phyloP scores from a whole-genome alignment of 2,329 filamentous ascomycete species.

The Trichoderma koningii region DNA sequence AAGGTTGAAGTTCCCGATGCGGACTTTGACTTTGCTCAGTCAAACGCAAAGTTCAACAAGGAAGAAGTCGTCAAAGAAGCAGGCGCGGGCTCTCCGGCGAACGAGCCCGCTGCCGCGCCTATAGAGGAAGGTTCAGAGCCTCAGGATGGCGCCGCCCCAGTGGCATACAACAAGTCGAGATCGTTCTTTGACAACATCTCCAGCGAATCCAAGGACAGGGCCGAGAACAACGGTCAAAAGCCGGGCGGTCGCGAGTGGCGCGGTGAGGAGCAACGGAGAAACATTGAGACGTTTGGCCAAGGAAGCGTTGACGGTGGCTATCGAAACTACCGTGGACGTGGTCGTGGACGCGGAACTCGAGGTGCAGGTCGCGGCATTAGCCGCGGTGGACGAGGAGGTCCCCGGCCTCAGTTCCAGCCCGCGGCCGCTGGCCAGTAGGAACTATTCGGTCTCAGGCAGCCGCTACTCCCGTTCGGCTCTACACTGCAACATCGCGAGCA shows the following conservation, averaged over 20 bases:
- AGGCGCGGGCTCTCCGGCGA: slow-evolving; percentile 71
- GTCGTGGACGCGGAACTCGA: slow-evolving; percentile 60
- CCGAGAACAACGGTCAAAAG: slow-evolving; percentile 67
- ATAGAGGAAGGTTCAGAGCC: slow-evolving; percentile 45
- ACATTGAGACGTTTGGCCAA: slow-evolving; percentile 97
- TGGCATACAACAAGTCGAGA: slow-evolving; percentile 75
- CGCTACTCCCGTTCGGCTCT: background rate
- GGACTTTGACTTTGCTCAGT: slow-evolving; percentile 84
- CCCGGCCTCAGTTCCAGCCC: slow-evolving; percentile 39
- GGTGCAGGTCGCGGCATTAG: slow-evolving; percentile 46
- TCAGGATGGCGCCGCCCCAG: slow-evolving; percentile 47
- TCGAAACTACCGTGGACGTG: slow-evolving; percentile 76
- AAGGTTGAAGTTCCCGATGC: slow-evolving; percentile 87
- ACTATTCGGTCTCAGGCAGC: background rate
- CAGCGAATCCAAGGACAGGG: slow-evolving; percentile 86
- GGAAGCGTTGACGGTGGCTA: slow-evolving; percentile 85
- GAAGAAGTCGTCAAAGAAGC: slow-evolving; percentile 77
- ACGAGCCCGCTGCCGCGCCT: slow-evolving; percentile 51
- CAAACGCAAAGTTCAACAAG: slow-evolving; percentile 53
- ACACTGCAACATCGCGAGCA: background rate
- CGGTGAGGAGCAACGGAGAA: slow-evolving; percentile 89
- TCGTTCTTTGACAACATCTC: slow-evolving; percentile 99
- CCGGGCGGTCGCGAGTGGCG: slow-evolving; percentile 86
- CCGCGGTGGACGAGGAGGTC: slow-evolving; percentile 47
- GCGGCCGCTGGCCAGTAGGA: slow-evolving; percentile 36